phyloP scores from a whole-genome alignment of 805 yeast species.

The Metschnikowia amazonensis region DNA sequence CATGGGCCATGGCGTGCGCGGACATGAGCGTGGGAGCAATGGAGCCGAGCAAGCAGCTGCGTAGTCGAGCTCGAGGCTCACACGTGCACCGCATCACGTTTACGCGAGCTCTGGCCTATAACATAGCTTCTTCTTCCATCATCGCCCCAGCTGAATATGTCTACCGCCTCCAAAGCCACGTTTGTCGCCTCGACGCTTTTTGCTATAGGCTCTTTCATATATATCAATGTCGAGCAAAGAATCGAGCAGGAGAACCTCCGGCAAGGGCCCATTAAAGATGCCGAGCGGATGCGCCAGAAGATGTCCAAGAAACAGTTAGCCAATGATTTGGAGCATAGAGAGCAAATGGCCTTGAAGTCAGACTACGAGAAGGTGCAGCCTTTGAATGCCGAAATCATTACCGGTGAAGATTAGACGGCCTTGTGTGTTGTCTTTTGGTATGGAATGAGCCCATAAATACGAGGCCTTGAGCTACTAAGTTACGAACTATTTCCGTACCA shows the following conservation, averaged over 20 bases:
- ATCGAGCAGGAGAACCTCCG: slow-evolving; percentile 68
- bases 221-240: slow-evolving; percentile 68
- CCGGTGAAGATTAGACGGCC: slow-evolving; percentile 25
- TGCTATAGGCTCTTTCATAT: slow-evolving; percentile 57
- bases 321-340: slow-evolving; percentile 63
- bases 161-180: slow-evolving; percentile 75
- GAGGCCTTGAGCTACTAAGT: no score
- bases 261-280: slow-evolving; percentile 84
- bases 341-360: slow-evolving; percentile 57
- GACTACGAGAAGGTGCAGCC: slow-evolving; percentile 62
- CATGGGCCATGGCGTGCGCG: neutral
- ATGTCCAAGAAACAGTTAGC: slow-evolving; percentile 41
- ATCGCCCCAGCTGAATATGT: slow-evolving; percentile 43
- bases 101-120: neutral
- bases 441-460: no score
- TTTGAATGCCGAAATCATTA: slow-evolving; percentile 36
- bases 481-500: no score
- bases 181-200: slow-evolving; percentile 54
- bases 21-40: no score
- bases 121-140: neutral
- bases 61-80: neutral
- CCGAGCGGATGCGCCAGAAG: slow-evolving; percentile 50
- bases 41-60: neutral
- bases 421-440: no score
- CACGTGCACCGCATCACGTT: slow-evolving; percentile 1